phyloP scores from a whole-genome alignment of 2,329 filamentous ascomycete genomes.

The Proliferodiscus dingleyae region DNA sequence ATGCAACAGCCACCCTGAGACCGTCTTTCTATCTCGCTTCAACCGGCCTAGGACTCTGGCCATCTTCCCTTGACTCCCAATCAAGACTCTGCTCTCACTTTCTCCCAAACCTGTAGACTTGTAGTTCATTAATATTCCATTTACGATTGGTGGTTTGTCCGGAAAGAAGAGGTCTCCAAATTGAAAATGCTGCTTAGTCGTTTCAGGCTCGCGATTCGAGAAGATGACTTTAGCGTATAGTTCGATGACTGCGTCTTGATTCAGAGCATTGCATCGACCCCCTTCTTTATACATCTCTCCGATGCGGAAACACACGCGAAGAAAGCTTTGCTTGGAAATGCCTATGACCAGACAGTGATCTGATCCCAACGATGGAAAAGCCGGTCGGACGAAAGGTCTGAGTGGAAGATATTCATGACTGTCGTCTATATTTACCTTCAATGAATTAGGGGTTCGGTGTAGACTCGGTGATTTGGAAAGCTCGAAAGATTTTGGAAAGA shows the following conservation, averaged over 20 bases:
- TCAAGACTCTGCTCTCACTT: conserved; percentile 40
- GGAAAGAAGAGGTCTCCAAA: conserved; percentile 59
- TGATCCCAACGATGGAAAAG: conserved; percentile 44
- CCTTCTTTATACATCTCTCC: conserved; percentile 53
- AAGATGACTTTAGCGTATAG: conserved; percentile 57
- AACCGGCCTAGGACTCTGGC: conserved; percentile 46
- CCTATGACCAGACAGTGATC: conserved; percentile 52
- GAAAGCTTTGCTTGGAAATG: conserved; percentile 39
- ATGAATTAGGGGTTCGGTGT: not conserved
- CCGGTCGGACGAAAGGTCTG: conserved; percentile 44
- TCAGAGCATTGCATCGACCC: conserved; percentile 38
- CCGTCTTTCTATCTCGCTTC: conserved; percentile 38
- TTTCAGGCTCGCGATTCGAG: conserved; percentile 49
- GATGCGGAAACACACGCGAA: conserved; percentile 60
- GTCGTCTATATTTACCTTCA: conserved; percentile 16
- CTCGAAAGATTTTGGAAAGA: not conserved
- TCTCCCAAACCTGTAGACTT: conserved; percentile 41
- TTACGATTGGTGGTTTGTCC: conserved; percentile 50
- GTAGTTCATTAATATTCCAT: conserved; percentile 43
- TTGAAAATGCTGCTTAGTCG: conserved; percentile 55
- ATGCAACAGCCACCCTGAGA: conserved; percentile 34
- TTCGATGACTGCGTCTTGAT: conserved; percentile 54
- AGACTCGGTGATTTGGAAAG: not conserved
- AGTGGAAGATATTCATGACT: conserved; percentile 27
- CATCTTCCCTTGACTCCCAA: conserved; percentile 35